These are phyloP conservation scores for Globisporangium uncinulatum DNA, from an alignment of 352 stramenopile genomes.

Conservation along the genomic window DNA sequence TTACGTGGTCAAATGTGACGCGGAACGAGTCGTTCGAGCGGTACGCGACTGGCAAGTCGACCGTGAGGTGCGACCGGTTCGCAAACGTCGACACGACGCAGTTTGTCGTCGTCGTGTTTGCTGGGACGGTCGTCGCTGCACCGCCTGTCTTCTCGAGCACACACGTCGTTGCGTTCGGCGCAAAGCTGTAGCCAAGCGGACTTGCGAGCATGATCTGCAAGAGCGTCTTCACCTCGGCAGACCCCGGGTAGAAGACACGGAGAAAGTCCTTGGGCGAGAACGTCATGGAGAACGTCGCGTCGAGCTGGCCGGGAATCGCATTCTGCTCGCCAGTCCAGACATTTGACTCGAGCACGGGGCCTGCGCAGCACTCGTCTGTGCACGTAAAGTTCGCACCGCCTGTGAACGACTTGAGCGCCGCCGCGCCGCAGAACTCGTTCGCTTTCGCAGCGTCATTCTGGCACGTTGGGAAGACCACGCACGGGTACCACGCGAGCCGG, in stretches of 20 bases:
- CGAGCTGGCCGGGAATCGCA: constrained; percentile 59
- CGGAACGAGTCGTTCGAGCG: constrained; percentile 55
- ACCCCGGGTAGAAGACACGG: constrained; percentile 46
- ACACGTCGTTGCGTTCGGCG: constrained; percentile 34
- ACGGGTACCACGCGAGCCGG: constrained; percentile 76
- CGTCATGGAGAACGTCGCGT: constrained; percentile 69
- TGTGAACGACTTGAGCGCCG: constrained; percentile 50
- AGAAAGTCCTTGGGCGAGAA: constrained; percentile 69
- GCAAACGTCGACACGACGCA: constrained; percentile 45
- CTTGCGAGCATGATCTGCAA: constrained; percentile 74
- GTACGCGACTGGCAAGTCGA: constrained; percentile 50
- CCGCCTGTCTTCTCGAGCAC: constrained; percentile 24
- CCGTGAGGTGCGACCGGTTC: constrained; percentile 55
- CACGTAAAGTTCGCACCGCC: constrained; percentile 54
- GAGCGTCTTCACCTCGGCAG: constrained; percentile 35
- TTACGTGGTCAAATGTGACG: constrained; percentile 59
- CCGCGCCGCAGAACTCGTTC: constrained; percentile 41
- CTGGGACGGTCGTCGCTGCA: not conserved
- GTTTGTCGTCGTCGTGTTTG: constrained; percentile 20
- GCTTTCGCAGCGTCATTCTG: constrained; percentile 59
- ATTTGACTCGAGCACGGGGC: constrained; percentile 65
- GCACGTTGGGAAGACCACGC: constrained; percentile 72
- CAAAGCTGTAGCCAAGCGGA: constrained; percentile 62
- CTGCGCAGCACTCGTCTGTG: constrained; percentile 64
- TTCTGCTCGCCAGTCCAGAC: constrained; percentile 53